These are phyloP conservation scores for Rhodotorula sp. DNA, from an alignment of 1,284 basidiomycete species.

Conservation along the genomic window DNA sequence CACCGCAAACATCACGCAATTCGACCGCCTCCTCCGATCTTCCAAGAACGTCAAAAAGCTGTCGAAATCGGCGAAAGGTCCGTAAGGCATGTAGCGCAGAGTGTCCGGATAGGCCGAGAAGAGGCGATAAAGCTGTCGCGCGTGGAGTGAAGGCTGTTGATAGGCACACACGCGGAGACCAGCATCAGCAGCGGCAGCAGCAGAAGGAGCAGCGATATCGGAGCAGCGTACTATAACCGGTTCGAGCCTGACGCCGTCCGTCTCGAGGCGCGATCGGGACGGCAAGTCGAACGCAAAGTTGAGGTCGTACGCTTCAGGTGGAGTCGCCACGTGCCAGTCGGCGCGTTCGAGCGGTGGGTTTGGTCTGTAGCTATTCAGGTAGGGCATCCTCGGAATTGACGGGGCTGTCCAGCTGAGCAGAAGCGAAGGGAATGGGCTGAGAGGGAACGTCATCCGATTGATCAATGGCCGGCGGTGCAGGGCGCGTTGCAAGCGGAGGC, in stretches of 20 bases:
- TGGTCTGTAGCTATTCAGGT: conserved; percentile 4
- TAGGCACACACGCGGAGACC: too few relatives aligned
- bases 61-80: conserved; percentile 21
- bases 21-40: neutral
- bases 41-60: conserved; percentile 23
- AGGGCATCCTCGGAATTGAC: neutral
- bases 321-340: neutral
- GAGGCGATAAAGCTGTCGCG: neutral
- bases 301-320: conserved; percentile 14
- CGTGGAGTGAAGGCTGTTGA: conserved; percentile 19
- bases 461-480: too few relatives aligned
- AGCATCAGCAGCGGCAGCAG: too few relatives aligned
- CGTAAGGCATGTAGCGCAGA: conserved; percentile 24
- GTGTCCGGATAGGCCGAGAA: neutral
- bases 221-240: conserved; percentile 16
- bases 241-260: conserved; percentile 11
- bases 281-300: conserved; percentile 13
- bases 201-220: too few relatives aligned
- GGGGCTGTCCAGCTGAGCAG: neutral
- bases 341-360: conserved; percentile 1
- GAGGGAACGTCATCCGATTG: too few relatives aligned
- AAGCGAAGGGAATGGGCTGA: too few relatives aligned
- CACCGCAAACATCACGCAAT: conserved; percentile 3
- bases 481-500: too few relatives aligned
- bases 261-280: neutral